Evolutionary conservation across 495 filamentous ascomycete genomes (phyloP).

Genomic region (Evernia prunastri): DNA sequence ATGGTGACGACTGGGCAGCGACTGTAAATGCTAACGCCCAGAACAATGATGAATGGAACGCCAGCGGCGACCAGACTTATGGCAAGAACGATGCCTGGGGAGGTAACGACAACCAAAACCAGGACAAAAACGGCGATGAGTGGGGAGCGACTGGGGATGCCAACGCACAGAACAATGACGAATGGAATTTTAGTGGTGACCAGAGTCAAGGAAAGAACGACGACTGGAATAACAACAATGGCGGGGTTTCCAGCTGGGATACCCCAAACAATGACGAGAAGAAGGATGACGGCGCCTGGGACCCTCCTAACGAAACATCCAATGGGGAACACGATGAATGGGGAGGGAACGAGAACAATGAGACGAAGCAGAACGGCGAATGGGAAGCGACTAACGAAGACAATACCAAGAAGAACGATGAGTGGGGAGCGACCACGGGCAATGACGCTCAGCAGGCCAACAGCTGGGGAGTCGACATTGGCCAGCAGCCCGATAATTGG

Average conservation of each 20-base stretch:
- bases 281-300: conserved; percentile 8
- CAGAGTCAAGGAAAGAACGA: background rate
- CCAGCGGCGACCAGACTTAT: background rate
- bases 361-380: conserved; percentile 2
- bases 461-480: background rate
- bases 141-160: conserved; percentile 1
- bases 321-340: conserved; percentile 6
- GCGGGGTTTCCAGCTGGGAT: conserved; percentile 4
- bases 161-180: conserved; percentile 6
- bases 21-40: conserved; percentile 1
- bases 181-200: conserved; percentile 8
- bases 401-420: background rate
- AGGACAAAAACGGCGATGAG: background rate
- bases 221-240: conserved; percentile 9
- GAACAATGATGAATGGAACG: conserved; percentile 12
- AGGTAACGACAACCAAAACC: background rate
- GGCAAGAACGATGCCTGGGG: conserved; percentile 10
- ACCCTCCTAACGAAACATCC: conserved; percentile 3
- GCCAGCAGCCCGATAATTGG: background rate
- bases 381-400: background rate
- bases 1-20: conserved; percentile 8
- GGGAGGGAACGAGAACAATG: background rate
- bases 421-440: background rate
- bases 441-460: conserved; percentile 9
- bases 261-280: conserved; percentile 3